Evolutionary conservation across 805 yeast species (phyloP), one percentile per base, ranked within the genome.

Genomic region (Kuraishia molischiana): DNA sequence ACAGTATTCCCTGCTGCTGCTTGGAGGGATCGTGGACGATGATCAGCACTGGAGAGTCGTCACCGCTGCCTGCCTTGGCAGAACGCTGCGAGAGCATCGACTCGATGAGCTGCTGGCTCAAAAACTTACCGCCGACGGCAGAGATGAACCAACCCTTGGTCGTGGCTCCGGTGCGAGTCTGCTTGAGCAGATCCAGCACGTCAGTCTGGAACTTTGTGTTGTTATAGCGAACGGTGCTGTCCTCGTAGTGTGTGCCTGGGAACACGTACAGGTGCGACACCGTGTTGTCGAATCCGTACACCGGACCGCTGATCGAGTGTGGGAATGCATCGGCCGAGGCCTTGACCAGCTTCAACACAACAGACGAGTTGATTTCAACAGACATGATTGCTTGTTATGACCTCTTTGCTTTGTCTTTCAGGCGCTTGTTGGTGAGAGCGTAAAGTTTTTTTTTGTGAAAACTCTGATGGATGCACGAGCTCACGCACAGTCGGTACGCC

Each of bases 71-170:
- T 19, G 46, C 45, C 29, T 45, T 43, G 26, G 47, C 46, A 32
- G 44, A 41, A 40, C 84, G 92, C 53, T 74, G 74, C 42, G 72
- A 73, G 34, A 77, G 73, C 62, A 85, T 67, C 29, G 77, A 69
- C 49, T 85, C 95, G 21, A 86, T 67, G 37, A 83, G 66, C 38
- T 74, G 74, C 38, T 73, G 69, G 42, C 78, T 76, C 50, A 79
- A 73, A 53, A 77, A 78, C 54, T 77, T 77, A 34, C 92, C 92
- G 29, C 82, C 71, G 37, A 66, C 62, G 21, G 86, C 69, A 32
- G 81, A 67, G 53, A 84, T 74, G 62, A 83, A 85, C 86, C 89
- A 85, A 24, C 95, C 95, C 44, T 79, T 72, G 42, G 79, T 68
- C 52, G 78, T 83, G 32, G 76, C 67, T 34, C 87, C 89, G 42